A percentile compares a stretch with the other conserved stretches of the same genome.
These are phyloP conservation scores for Neurospora intermedia DNA, from an alignment of 495 filamentous ascomycete species.

Conservation along the genomic window DNA sequence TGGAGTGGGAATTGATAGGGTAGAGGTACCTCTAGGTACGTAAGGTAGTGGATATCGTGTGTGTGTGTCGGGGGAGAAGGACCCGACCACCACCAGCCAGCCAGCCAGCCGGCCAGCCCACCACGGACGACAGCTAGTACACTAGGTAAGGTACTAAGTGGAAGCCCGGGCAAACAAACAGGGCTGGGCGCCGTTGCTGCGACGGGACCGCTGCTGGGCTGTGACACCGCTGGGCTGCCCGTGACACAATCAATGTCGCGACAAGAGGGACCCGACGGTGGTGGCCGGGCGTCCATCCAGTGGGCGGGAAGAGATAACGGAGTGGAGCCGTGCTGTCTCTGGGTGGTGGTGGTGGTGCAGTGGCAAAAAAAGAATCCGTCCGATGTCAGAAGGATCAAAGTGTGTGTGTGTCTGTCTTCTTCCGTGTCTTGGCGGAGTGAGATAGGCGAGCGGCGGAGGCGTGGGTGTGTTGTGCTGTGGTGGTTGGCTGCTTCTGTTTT, in stretches of 20 bases:
- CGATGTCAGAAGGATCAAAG: background rate
- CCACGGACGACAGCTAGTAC: background rate
- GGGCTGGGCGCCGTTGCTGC: background rate
- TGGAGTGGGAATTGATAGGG: background rate
- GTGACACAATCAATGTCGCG: background rate
- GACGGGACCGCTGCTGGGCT: background rate
- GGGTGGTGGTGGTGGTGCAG: background rate
- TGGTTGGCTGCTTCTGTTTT: background rate
- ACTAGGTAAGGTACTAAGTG: no score
- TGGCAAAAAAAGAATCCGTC: background rate
- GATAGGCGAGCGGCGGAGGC: background rate
- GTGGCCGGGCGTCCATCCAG: no score
- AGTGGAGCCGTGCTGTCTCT: background rate
- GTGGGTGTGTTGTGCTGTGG: background rate
- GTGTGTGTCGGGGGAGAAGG: no score
- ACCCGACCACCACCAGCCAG: no score
- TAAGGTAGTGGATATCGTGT: no score
- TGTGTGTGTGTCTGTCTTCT: no score
- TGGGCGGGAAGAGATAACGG: background rate
- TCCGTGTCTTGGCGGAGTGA: background rate
- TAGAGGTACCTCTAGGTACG: no score
- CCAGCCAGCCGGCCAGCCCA: background rate
- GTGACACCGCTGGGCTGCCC: background rate
- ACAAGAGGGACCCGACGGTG: background rate
- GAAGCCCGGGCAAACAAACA: no score